A percentile compares a stretch with the other conserved stretches of the same genome.
Evolutionary conservation across 352 stramenopile genomes (phyloP).

Genomic region (Globisporangium irregulare): DNA sequence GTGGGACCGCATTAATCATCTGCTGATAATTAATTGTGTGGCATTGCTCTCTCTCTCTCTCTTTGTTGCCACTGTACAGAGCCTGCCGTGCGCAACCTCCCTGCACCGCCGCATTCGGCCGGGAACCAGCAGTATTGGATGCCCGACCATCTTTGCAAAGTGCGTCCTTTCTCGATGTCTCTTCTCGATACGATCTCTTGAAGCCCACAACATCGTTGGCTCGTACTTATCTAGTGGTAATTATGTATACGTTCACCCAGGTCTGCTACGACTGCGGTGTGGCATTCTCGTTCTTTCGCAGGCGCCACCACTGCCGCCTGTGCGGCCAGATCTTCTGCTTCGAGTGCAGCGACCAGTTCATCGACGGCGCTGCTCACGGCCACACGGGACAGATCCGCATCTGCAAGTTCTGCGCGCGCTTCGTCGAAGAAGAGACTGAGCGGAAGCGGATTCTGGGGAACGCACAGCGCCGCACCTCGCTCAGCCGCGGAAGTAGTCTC

Average conservation of each 20-base stretch:
- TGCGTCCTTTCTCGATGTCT: constrained; percentile 15
- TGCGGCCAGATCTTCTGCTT: constrained; percentile 87
- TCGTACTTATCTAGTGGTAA: not conserved
- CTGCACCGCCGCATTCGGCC: constrained; percentile 32
- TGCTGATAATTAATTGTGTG: not conserved
- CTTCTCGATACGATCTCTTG: not conserved
- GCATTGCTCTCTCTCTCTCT: no score
- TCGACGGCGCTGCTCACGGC: constrained; percentile 55
- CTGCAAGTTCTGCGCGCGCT: constrained; percentile 72
- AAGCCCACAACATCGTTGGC: not conserved
- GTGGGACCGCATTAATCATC: not conserved
- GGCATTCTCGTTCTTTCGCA: constrained; percentile 78
- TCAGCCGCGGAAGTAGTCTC: constrained; percentile 15
- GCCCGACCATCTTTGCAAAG: constrained; percentile 83
- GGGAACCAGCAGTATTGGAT: constrained; percentile 81
- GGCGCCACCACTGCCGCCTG: constrained; percentile 83
- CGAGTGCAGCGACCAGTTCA: constrained; percentile 77
- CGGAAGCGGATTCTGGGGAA: constrained; percentile 27
- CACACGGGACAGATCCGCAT: constrained; percentile 61
- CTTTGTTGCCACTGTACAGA: not conserved
- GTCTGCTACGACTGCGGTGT: constrained; percentile 82
- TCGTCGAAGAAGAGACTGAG: constrained; percentile 37
- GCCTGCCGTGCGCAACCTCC: constrained; percentile 26
- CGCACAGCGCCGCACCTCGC: constrained; percentile 9
- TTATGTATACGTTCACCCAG: constrained; percentile 22